phyloP scores from a whole-genome alignment of 176 grass and related monocot genomes.

The Avena eriantha region DNA sequence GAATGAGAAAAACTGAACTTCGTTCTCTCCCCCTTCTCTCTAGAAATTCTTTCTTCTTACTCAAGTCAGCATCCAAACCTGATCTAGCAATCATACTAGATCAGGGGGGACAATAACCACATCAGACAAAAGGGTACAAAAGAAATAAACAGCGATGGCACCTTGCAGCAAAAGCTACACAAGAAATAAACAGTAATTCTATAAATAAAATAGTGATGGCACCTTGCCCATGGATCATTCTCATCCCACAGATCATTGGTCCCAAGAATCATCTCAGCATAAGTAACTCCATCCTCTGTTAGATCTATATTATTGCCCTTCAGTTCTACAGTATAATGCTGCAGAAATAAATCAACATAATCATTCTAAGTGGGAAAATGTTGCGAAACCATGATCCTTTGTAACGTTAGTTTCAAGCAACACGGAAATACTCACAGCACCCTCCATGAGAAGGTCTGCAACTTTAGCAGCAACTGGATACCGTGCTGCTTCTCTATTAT shows the following conservation, averaged over 20 bases:
- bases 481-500: conserved; percentile 76
- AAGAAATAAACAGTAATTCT: conserved; percentile 33
- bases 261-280: conserved; percentile 85
- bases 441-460: conserved; percentile 80
- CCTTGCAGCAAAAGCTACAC: conserved; percentile 51
- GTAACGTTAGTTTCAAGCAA: conserved; percentile 36
- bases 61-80: no score
- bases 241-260: conserved; percentile 96
- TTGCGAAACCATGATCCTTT: not conserved
- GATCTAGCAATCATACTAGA: no score
- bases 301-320: conserved; percentile 89
- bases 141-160: conserved; percentile 43
- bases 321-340: conserved; percentile 95
- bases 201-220: conserved; percentile 14
- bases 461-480: conserved; percentile 95
- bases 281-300: conserved; percentile 89
- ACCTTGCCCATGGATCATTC: conserved; percentile 97
- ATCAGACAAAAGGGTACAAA: conserved; percentile 31
- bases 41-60: no score
- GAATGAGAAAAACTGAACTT: no score
- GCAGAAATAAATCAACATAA: conserved; percentile 47
- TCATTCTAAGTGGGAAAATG: conserved; percentile 35
- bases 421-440: conserved; percentile 72
- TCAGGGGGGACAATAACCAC: not conserved
- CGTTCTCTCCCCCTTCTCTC: no score